These are phyloP conservation scores for Papiliotrema flavescens DNA, from an alignment of 1,284 basidiomycete species.

Conservation along the genomic window DNA sequence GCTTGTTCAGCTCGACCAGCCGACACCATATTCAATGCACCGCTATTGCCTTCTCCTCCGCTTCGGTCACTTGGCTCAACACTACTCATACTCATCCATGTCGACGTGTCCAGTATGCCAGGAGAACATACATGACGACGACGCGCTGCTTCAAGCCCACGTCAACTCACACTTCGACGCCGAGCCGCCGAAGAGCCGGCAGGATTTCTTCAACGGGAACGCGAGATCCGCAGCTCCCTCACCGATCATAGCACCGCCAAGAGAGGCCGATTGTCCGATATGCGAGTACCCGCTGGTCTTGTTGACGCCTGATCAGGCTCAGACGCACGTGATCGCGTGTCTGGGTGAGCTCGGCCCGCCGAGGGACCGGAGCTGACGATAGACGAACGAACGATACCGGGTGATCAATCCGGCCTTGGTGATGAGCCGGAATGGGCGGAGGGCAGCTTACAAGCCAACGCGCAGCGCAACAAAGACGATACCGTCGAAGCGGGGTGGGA, in stretches of 20 bases:
- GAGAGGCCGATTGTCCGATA: background rate
- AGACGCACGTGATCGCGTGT: conserved; percentile 5
- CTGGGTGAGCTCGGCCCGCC: conserved; percentile 3
- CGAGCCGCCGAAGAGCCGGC: background rate
- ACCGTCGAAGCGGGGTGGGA: conserved; percentile 30
- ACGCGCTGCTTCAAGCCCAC: conserved; percentile 14
- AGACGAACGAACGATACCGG: conserved; percentile 3
- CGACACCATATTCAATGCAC: too few relatives aligned
- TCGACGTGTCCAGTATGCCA: conserved; percentile 22
- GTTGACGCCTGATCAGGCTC: background rate
- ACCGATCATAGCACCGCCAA: background rate
- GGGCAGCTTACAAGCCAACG: conserved; percentile 1
- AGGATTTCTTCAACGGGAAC: background rate
- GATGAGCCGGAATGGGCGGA: conserved; percentile 1
- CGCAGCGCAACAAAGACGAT: conserved; percentile 11
- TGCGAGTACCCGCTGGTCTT: background rate
- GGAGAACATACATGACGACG: conserved; percentile 11
- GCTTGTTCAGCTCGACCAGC: too few relatives aligned
- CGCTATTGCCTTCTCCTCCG: too few relatives aligned
- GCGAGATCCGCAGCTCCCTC: background rate
- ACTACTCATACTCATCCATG: background rate
- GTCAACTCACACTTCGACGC: conserved; percentile 25
- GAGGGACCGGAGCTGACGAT: background rate
- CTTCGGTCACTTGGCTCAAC: too few relatives aligned
- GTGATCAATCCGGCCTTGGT: background rate